Base-by-base conservation (phyloP, 2,329 filamentous ascomycete species). In the Akanthomyces dipterigenus region DNA sequence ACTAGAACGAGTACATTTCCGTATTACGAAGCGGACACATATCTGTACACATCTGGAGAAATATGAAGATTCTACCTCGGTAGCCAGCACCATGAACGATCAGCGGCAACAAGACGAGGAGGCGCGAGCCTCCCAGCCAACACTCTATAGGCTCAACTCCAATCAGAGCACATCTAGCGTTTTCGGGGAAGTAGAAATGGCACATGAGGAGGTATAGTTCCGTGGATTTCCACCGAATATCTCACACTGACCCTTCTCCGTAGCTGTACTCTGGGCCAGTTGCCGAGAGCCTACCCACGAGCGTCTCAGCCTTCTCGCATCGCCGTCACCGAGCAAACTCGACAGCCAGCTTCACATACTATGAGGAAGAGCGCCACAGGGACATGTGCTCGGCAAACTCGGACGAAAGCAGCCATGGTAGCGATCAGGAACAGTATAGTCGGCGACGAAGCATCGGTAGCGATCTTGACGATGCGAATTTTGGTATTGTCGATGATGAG, bases 181-280 rank as follows among this genome's bases (percentile, higher is more conserved):
- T 67, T 88, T 96, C 68, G 91, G 91, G 67, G 91, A 96, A 74
- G 93, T 98, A n/a, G 93, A 97, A 73, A 98, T 99, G 95, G 93
- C 95, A 22, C 91, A 96, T 56, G 91, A 96, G 72, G 93, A 98
- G 84, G 90, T 95, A 69, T 38, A 28, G 3, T 11, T 7, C 16
- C 1, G 6, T 38, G 28, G 9, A 5, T 59, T 2, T 24, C 38
- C n/a, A 4, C 38, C 16, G n/a, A n/a, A 38, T 1, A n/a, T 43
- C 24, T 20, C 24, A 34, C 31, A 5, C 46, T 59, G 14, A 60
- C 16, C 12, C 38, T 8, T 20, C 22, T 26, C 68, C 54, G 40
- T 61, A 86, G 82, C 84, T 96, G 53, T 99, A 93, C 76, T 88
- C 93, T 26, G 95, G 95, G 7, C 95, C 93, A 7, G 87, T 97